These are phyloP conservation scores for Leccinum olivaceopallidum DNA, from an alignment of 768 basidiomycete genomes.

Conservation along the genomic window DNA sequence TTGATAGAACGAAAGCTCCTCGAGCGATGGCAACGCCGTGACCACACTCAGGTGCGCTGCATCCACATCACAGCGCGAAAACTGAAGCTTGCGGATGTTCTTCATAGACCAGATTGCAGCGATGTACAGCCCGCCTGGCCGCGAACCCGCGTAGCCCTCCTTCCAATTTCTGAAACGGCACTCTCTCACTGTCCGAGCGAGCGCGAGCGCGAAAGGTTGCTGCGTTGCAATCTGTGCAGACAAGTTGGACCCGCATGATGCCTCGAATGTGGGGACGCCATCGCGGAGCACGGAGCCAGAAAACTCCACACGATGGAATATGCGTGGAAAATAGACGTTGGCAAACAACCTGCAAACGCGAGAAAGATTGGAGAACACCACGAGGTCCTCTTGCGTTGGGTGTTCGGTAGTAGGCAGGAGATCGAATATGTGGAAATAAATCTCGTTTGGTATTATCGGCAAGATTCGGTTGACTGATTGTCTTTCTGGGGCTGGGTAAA, in stretches of 20 bases:
- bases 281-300: slow-evolving; percentile 15
- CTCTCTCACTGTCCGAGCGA: background rate
- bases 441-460: slow-evolving; percentile 43
- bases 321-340: slow-evolving; percentile 37
- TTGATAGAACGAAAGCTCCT: slow-evolving; percentile 13
- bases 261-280: background rate
- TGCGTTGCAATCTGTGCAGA: background rate
- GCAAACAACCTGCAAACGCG: slow-evolving; percentile 46
- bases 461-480: slow-evolving; percentile 6
- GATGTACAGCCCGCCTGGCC: slow-evolving; percentile 1
- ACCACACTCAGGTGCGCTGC: slow-evolving; percentile 18
- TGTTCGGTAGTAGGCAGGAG: slow-evolving; percentile 20
- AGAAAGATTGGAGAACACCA: slow-evolving; percentile 31
- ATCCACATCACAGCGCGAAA: slow-evolving; percentile 12
- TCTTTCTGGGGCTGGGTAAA: slow-evolving; percentile 24
- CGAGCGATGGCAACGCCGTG: slow-evolving; percentile 11
- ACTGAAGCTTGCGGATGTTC: slow-evolving; percentile 17
- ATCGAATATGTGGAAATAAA: slow-evolving; percentile 30
- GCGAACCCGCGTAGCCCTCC: background rate
- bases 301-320: slow-evolving; percentile 37
- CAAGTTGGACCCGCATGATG: background rate
- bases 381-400: slow-evolving; percentile 12
- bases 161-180: slow-evolving; percentile 8
- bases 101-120: slow-evolving; percentile 14
- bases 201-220: background rate